phyloP scores from a whole-genome alignment of 139 green algal genomes.

The Picochlorum sp. region DNA sequence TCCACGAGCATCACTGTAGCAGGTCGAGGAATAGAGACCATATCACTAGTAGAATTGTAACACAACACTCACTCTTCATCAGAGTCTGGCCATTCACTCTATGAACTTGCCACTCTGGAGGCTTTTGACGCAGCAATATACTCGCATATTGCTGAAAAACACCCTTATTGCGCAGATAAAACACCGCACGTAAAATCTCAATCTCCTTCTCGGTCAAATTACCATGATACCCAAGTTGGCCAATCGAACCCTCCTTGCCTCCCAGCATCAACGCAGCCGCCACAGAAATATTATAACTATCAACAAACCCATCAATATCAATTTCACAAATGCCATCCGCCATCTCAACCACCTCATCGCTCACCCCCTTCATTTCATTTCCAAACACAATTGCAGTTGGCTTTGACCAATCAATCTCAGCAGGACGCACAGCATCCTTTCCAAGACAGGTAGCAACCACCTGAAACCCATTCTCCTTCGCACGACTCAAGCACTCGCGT shows the following conservation, averaged over 20 bases:
- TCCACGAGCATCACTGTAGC: constrained; percentile 5
- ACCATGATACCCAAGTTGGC: constrained; percentile 23
- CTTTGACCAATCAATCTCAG: constrained; percentile 62
- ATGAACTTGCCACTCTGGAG: constrained; percentile 25
- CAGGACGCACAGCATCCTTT: constrained; percentile 27
- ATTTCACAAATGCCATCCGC: constrained; percentile 54
- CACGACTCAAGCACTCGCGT: constrained; percentile 33
- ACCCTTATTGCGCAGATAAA: constrained; percentile 37
- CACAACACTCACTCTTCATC: not conserved
- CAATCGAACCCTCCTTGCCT: constrained; percentile 27
- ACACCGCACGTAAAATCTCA: constrained; percentile 35
- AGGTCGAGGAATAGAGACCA: constrained; percentile 7
- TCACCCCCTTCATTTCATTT: constrained; percentile 64
- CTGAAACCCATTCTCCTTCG: constrained; percentile 58
- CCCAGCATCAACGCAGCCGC: constrained; percentile 20
- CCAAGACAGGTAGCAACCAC: constrained; percentile 38
- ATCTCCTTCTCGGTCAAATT: constrained; percentile 30
- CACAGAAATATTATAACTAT: constrained; percentile 71
- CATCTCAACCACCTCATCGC: constrained; percentile 35
- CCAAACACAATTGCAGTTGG: constrained; percentile 73
- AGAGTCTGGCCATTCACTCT: constrained; percentile 8
- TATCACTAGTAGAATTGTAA: not conserved
- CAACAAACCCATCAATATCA: constrained; percentile 72
- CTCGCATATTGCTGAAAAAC: constrained; percentile 3
- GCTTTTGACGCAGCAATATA: constrained; percentile 13